Evolutionary conservation across 108 stramenopile genomes (phyloP), one percentile per base, ranked within the genome.

Genomic region (Hondaea fermentalgiana): DNA sequence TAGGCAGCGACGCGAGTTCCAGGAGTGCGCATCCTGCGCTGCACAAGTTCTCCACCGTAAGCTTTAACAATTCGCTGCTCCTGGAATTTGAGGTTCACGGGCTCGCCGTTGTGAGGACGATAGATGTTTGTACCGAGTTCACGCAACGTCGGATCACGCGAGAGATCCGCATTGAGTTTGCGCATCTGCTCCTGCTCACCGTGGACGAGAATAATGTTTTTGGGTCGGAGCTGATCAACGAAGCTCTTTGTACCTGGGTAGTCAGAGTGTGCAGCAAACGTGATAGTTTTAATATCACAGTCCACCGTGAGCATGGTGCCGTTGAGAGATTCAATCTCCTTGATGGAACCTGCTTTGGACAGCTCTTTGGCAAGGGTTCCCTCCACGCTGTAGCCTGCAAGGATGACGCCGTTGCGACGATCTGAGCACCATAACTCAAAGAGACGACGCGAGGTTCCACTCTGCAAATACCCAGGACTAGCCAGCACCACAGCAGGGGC

Each of bases 231-330:
- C 76, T 71, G 45, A 58, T 89, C 72, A 0, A 72, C 72, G 87
- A 69, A 91, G 71, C n/a, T 59, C 44, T 95, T 95, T 53, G 91
- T 90, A 10, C 95, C 97, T 6, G 96, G 94, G 92, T 96, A 98
- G 93, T 99, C 99, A 4, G 99, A 98, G 89, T 99, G 99, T 0
- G 99, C 99, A 3, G 96, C 95, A 91, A 99, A 99, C 60, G 95
- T 95, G 21, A 99, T 96, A 87, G 96, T 97, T 58, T 98, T 98
- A 51, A 99, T 97, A 60, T 95, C 87, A 90, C 97, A 97, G 92
- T 58, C 58, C 23, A 88, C 90, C 10, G 97, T 96, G 90, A 98
- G 97, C 58, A 95, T 90, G 23, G 97, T 88, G 35, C 98, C 98
- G 88, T 98, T 97, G 92, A 98, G 89, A 4, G 97, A 96, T 6